Evolutionary conservation across 768 basidiomycete species (phyloP).

Genomic region (Phaeolepiota aurea): DNA sequence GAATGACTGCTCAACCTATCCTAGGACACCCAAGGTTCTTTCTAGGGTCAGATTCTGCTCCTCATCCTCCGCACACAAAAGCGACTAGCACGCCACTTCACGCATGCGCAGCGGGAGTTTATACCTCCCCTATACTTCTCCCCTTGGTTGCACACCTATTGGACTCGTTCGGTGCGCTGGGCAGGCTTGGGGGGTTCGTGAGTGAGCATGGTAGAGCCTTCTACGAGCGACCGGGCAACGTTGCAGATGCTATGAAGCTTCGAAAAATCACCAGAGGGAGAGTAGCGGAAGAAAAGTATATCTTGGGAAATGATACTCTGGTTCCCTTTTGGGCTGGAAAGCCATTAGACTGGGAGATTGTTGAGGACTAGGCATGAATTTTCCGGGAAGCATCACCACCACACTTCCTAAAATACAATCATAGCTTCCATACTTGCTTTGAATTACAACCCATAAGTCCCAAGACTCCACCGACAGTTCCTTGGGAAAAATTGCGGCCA

Average conservation of each 20-base stretch:
- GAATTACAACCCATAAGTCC: slow-evolving; percentile 54
- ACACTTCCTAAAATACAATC: neutral
- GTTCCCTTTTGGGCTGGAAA: slow-evolving; percentile 89
- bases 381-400: neutral
- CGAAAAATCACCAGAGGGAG: slow-evolving; percentile 26
- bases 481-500: slow-evolving; percentile 71
- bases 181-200: slow-evolving; percentile 74
- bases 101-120: slow-evolving; percentile 91
- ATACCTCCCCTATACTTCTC: slow-evolving; percentile 88
- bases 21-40: slow-evolving; percentile 91
- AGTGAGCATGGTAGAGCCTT: slow-evolving; percentile 74
- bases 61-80: slow-evolving; percentile 69
- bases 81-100: slow-evolving; percentile 60
- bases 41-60: slow-evolving; percentile 94
- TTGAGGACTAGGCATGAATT: slow-evolving; percentile 6
- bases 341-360: slow-evolving; percentile 65
- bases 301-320: slow-evolving; percentile 40
- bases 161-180: slow-evolving; percentile 80
- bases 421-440: slow-evolving; percentile 66
- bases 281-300: slow-evolving; percentile 40
- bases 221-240: slow-evolving; percentile 40
- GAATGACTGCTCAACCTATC: neutral
- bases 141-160: slow-evolving; percentile 86
- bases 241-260: slow-evolving; percentile 32
- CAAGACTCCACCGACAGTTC: slow-evolving; percentile 57